Evolutionary conservation across 83 land plant genomes (phyloP), one percentile per base, ranked within the genome.

Genomic region (Picea mariana): DNA sequence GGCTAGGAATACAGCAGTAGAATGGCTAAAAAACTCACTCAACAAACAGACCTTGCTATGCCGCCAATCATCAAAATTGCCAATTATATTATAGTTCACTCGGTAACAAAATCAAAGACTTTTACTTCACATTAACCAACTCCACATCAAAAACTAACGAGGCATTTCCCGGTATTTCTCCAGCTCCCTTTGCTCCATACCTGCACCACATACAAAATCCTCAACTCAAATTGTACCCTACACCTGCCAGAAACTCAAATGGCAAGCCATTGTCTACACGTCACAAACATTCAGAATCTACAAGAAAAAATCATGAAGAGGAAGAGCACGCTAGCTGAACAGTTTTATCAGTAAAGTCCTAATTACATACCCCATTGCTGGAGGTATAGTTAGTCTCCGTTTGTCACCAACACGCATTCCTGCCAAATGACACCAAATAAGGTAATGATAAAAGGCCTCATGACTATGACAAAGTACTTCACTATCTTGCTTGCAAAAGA

Each of bases 331-430:
- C 3, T 52, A 52, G 13, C 58, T 2, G 3, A 11, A 52, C 13
- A 11, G 58, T 11, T 52, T 52, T 52, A 52, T 52, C 58, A 52
- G 13, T 52, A 9, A 11, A 52, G 58, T 12, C 58, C 58, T 52
- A 9, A 18, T 58, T 40, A 49, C 88, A 73, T 85, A 96, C 99
- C 92, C 99, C 96, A 97, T 92, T 27, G 85, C 67, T 58, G 99
- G 99, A 38, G 99, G 99, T 72, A 97, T 91, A 55, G 92, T 89
- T 62, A 97, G 85, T 59, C 93, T 92, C 72, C 99, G 85, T 86
- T 95, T 97, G 86, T 97, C 99, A 23, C 99, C 99, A 80, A 97
- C 83, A 17, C 98, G 87, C 99, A 97, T 97, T 34, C 99, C 99
- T 96, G 88, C 42, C 23, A 23, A 77, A 15, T 17, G 52, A 77